These are phyloP conservation scores for Penicillium sp. DNA, from an alignment of 2,329 filamentous ascomycete genomes.

Conservation along the genomic window DNA sequence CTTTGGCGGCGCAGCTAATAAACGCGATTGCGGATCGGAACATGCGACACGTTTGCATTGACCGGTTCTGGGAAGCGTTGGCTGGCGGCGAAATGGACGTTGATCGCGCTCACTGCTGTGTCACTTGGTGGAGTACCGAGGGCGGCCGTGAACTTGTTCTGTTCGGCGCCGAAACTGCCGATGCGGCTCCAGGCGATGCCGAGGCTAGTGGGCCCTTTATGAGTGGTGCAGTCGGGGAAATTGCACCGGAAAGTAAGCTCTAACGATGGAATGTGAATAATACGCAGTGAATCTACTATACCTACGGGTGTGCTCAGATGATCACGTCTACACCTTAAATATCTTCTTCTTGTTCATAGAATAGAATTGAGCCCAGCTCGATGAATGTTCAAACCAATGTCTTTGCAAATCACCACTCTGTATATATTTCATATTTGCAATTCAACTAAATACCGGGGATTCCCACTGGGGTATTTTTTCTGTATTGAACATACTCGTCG, in stretches of 20 bases:
- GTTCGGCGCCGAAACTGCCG: conserved; percentile 41
- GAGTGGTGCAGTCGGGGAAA: conserved; percentile 54
- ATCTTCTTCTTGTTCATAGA: not conserved
- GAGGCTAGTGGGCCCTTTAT: conserved; percentile 48
- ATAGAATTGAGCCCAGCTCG: not conserved
- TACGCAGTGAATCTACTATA: not conserved
- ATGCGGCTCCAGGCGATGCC: conserved; percentile 13
- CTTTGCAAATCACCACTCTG: not conserved
- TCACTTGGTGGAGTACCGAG: conserved; percentile 80
- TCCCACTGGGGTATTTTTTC: conserved; percentile 68
- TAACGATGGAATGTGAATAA: conserved; percentile 30
- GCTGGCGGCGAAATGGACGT: conserved; percentile 86
- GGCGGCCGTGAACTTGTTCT: conserved; percentile 61
- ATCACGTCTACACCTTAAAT: conserved; percentile 8
- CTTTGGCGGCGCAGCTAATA: conserved; percentile 67
- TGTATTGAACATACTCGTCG: conserved; percentile 75
- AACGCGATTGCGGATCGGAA: conserved; percentile 62
- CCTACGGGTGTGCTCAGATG: conserved; percentile 2
- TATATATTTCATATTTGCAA: not conserved
- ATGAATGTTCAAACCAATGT: not conserved
- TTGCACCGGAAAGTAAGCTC: conserved; percentile 50
- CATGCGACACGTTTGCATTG: conserved; percentile 66
- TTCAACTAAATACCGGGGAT: conserved; percentile 70
- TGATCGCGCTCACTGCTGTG: conserved; percentile 73
- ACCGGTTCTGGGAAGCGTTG: conserved; percentile 77